These are phyloP conservation scores for Nicotiana knightiana DNA, from an alignment of 257 asterid genomes.

Conservation along the genomic window DNA sequence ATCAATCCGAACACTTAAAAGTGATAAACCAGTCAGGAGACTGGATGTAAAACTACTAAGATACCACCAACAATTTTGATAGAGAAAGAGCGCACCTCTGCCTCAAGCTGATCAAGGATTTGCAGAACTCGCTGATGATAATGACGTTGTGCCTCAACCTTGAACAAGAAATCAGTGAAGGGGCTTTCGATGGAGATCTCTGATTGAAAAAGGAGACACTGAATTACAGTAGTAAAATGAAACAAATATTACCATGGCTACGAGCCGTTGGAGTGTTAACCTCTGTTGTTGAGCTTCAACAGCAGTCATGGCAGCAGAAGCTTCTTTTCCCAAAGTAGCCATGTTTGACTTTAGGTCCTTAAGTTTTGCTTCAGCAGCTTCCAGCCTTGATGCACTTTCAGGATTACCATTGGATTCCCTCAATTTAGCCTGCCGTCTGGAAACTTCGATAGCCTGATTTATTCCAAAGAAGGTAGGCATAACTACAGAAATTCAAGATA, in stretches of 20 bases:
- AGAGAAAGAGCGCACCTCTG: constrained; percentile 39
- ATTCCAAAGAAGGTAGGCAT: constrained; percentile 18
- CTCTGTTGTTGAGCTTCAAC: constrained; percentile 67
- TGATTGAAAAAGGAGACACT: background rate
- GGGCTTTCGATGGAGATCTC: background rate
- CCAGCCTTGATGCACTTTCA: constrained; percentile 38
- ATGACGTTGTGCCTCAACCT: constrained; percentile 67
- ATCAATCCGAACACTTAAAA: background rate
- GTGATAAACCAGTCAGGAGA: background rate
- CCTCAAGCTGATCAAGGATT: constrained; percentile 68
- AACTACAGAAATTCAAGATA: background rate
- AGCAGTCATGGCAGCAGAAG: constrained; percentile 61
- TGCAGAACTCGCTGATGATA: constrained; percentile 53
- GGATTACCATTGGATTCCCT: constrained; percentile 44
- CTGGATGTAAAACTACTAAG: background rate
- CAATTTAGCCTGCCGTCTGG: constrained; percentile 50
- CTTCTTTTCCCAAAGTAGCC: constrained; percentile 57
- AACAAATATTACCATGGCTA: constrained; percentile 39
- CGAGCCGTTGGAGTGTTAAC: constrained; percentile 53
- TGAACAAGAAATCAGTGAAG: constrained; percentile 9
- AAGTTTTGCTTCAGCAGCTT: constrained; percentile 57
- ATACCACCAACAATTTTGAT: background rate
- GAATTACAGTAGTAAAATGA: background rate
- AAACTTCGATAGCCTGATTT: constrained; percentile 57
- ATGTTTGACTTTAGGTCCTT: constrained; percentile 56